Evolutionary conservation across 495 filamentous ascomycete species (phyloP).

Genomic region (Chaetomidium leptoderma): DNA sequence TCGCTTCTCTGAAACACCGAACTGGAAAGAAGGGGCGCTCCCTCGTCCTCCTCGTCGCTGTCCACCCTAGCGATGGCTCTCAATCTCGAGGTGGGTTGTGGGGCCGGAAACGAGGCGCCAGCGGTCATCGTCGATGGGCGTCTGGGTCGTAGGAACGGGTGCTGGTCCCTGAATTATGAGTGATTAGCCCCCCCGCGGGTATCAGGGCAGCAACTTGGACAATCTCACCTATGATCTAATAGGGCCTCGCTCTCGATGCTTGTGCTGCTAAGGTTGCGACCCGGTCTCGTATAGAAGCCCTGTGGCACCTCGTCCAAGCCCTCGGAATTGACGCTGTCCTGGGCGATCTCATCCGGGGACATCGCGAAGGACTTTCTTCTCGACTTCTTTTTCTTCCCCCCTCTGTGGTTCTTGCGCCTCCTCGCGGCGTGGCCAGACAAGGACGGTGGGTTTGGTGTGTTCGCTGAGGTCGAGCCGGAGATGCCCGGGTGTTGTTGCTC

Average conservation of each 20-base stretch:
- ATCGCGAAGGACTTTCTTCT: constrained; percentile 62
- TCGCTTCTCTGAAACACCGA: constrained; percentile 33
- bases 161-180: constrained; percentile 55
- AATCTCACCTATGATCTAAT: constrained; percentile 67
- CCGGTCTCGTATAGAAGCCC: constrained; percentile 57
- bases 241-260: constrained; percentile 78
- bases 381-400: constrained; percentile 56
- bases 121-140: constrained; percentile 49
- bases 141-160: constrained; percentile 61
- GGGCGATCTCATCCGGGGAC: constrained; percentile 43
- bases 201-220: not conserved
- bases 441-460: constrained; percentile 5
- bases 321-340: constrained; percentile 35
- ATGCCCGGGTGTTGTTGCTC: not conserved
- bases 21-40: constrained; percentile 53
- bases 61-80: constrained; percentile 30
- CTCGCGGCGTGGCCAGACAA: constrained; percentile 16
- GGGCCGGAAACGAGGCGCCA: constrained; percentile 36
- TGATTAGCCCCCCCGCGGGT: constrained; percentile 8
- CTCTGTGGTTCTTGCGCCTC: constrained; percentile 41
- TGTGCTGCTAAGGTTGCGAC: constrained; percentile 63
- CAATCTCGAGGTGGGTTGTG: constrained; percentile 33
- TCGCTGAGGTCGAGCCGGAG: not conserved
- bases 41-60: constrained; percentile 50
- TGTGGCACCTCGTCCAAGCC: constrained; percentile 32